Evolutionary conservation across 768 basidiomycete species (phyloP).

Genomic region (Boletus subparvulus): DNA sequence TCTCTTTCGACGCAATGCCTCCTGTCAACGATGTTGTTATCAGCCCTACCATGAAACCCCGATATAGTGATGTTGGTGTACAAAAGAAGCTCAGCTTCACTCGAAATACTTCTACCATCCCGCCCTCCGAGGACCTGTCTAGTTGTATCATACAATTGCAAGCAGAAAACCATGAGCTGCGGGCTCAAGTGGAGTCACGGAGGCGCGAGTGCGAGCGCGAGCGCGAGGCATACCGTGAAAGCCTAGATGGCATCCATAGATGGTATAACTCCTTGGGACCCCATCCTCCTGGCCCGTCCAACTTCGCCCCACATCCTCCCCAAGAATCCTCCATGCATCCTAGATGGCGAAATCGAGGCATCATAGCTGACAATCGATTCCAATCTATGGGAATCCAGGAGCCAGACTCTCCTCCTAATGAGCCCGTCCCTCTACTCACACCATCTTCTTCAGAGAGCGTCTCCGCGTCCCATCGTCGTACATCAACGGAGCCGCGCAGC

Average conservation of each 20-base stretch:
- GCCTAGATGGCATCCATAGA: slow-evolving; percentile 12
- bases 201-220: slow-evolving; percentile 12
- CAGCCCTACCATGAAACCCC: neutral
- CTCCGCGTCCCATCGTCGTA: slow-evolving; percentile 1
- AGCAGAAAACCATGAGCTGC: slow-evolving; percentile 15
- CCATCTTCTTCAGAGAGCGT: slow-evolving; percentile 9
- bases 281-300: slow-evolving; percentile 1
- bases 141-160: slow-evolving; percentile 20
- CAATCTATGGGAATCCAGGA: neutral
- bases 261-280: neutral
- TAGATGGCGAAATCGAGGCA: slow-evolving; percentile 15
- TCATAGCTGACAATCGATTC: neutral
- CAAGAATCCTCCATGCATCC: slow-evolving; percentile 14
- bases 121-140: slow-evolving; percentile 4
- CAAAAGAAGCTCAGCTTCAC: slow-evolving; percentile 25
- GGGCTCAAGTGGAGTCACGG: slow-evolving; percentile 2
- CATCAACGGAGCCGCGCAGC: slow-evolving; percentile 11
- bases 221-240: slow-evolving; percentile 4
- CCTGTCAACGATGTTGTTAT: slow-evolving; percentile 2
- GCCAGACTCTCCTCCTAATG: slow-evolving; percentile 16
- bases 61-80: slow-evolving; percentile 24
- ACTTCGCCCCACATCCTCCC: neutral
- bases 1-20: neutral
- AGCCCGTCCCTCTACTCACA: slow-evolving; percentile 8
- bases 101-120: slow-evolving; percentile 5